Percentiles rank a stretch among this genome's conserved stretches.
Conservation (phyloP, 345 rosid species). For the Eucalyptus polybractea region DNA sequence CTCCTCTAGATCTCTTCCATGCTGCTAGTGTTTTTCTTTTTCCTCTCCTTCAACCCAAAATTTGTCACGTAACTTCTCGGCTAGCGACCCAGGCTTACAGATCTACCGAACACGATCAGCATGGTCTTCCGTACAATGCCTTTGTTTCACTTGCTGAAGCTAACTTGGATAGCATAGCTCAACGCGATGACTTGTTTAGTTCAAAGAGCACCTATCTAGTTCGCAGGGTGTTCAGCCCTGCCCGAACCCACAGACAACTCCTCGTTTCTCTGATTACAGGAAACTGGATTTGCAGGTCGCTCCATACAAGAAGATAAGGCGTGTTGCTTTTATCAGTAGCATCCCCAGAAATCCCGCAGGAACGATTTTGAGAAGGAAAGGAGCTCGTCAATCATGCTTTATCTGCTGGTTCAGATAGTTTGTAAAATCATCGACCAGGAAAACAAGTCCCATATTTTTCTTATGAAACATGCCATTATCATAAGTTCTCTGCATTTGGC, state of each 20-base stretch:
- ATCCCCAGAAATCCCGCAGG: slow-evolving; percentile 66
- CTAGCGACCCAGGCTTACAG: not conserved
- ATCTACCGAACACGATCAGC: not conserved
- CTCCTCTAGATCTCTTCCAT: not conserved
- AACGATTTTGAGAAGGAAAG: slow-evolving; percentile 69
- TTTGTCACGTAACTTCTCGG: not conserved
- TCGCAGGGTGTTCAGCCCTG: not conserved
- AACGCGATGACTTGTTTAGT: not conserved
- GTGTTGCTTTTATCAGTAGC: slow-evolving; percentile 53
- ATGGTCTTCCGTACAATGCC: not conserved
- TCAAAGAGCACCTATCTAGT: not conserved
- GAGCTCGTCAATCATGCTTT: slow-evolving; percentile 34
- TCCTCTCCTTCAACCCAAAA: not conserved
- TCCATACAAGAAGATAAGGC: slow-evolving; percentile 73
- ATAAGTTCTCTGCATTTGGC: not conserved
- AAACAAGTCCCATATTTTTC: not conserved
- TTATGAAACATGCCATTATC: not conserved
- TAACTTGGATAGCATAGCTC: not conserved
- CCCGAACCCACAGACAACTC: not conserved
- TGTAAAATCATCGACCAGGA: not conserved
- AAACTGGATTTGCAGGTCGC: slow-evolving; percentile 31
- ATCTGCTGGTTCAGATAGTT: slow-evolving; percentile 16
- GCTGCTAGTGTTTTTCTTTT: not conserved
- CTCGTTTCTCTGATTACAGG: not conserved
- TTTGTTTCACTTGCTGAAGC: not conserved